Evolutionary conservation across 1,284 basidiomycete genomes (phyloP).

Genomic region (Moesziomyces globuligerus): DNA sequence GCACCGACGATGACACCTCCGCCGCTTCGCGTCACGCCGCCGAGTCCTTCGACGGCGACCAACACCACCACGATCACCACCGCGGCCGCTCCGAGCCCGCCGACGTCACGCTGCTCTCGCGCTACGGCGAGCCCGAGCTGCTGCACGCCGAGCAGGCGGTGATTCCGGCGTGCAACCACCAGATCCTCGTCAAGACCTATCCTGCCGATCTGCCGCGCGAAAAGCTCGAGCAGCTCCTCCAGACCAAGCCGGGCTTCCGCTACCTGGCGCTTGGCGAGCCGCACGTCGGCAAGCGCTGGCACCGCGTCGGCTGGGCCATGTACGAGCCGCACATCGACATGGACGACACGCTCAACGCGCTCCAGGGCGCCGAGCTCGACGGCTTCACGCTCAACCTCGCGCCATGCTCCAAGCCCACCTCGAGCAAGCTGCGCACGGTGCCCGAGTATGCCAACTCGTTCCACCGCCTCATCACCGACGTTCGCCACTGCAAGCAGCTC

Average conservation of each 20-base stretch:
- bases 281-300: conserved; percentile 52
- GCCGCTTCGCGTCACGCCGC: conserved; percentile 2
- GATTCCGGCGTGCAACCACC: conserved; percentile 49
- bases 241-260: conserved; percentile 50
- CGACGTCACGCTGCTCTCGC: conserved; percentile 36
- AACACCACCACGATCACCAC: conserved; percentile 18
- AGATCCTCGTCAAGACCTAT: conserved; percentile 56
- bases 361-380: conserved; percentile 50
- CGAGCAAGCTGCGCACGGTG: conserved; percentile 53
- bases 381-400: conserved; percentile 56
- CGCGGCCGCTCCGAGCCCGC: conserved; percentile 30
- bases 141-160: conserved; percentile 41
- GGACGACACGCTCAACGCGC: conserved; percentile 41
- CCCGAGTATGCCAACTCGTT: conserved; percentile 55
- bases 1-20: conserved; percentile 7
- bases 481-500: conserved; percentile 52
- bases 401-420: conserved; percentile 50
- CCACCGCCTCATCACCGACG: conserved; percentile 51
- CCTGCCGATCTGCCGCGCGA: conserved; percentile 49
- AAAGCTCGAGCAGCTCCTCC: conserved; percentile 52
- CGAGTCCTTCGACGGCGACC: conserved; percentile 16
- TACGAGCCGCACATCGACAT: conserved; percentile 55
- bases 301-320: conserved; percentile 60
- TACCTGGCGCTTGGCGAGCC: conserved; percentile 63
- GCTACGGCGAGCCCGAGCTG: conserved; percentile 39